Base-by-base conservation (phyloP, 2,329 filamentous ascomycete genomes). In the Zalaria sp. region DNA sequence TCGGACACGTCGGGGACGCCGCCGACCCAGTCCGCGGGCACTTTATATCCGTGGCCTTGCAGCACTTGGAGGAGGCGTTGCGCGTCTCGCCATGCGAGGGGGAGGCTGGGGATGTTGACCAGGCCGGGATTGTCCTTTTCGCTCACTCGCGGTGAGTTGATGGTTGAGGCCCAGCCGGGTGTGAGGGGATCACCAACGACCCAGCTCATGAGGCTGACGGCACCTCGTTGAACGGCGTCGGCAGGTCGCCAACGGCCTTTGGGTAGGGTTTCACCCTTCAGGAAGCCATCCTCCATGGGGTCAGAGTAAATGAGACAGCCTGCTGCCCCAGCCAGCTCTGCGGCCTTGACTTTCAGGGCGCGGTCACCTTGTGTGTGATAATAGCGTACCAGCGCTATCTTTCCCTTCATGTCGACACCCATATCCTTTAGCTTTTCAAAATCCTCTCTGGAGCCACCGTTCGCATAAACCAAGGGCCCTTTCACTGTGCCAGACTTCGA, bases 271-370 rank as follows among this genome's bases (percentile, higher is more conserved):
- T 77, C 68, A 3, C 87, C 88, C 49, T 75, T 75, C 27, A 74
- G 60, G 53, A 88, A 91, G 1, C 87, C 87, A 56, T 93, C 83
- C 39, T 95, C 82, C 1, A 73, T 71, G 0, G 89, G 89, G 57
- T 96, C 91, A 40, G 81, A 93, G 65, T 95, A 98, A 44, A 94
- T 83, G 43, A 98, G 75, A 53, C 86, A 93, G 9, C 89, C 91
- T 2, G 72, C 77, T 48, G 87, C 91, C 2, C 91, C 91, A 9
- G 83, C 84, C 51, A 85, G 59, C 61, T 95, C 84, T 1, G 91
- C 91, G 6, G 84, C 83, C 63, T 89, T 93, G 53, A 98, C 75
- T 60, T 96, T 95, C 51, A 93, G 64, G 2, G 77, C 83, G 4
- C 74, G 68, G 56, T 93, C 83, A 2, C 66, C 67, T 54, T 89